Base-by-base conservation (phyloP, 139 green algal genomes). In the Pseudopediastrum boryanum region DNA sequence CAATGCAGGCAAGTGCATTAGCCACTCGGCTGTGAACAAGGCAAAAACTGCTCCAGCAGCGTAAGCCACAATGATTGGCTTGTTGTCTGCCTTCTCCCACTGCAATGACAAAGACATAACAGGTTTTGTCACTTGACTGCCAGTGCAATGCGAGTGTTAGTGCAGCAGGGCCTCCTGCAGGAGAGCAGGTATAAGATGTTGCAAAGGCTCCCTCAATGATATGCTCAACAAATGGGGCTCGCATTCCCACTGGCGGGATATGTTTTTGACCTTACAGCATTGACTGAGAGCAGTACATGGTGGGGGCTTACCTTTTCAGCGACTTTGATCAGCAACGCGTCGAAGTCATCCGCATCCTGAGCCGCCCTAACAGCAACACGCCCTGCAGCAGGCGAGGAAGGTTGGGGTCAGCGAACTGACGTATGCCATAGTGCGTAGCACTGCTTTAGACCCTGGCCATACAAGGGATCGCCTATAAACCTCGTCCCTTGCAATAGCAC, bases 1-100 rank as follows among this genome's bases (percentile, higher is more conserved):
- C 51, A 94, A 85, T 2, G 79, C 79, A 2, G 90, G 90, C 44
- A 94, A 75, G 73, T 94, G 89, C 61, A 94, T 92, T 16, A 94
- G 73, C 87, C 84, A 92, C 78, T 93, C 89, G 3, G 85, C 78
- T 27, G 84, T 77, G 39, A 89, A 78, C 56, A 93, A 82, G 2
- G 86, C 86, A 3, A 63, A 13, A 0, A 92, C 39, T 4, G 83
- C 90, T 12, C 67, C 90, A 33, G 82, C 81, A 19, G 75, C 72
- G 48, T 88, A 92, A 25, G 59, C 88, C n/a, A 90, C 72, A 0
- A 90, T 77, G 0, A 89, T 83, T 16, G 84, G 78, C 83, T 92
- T 92, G 73, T 92, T 92, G 19, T 90, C 84, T 0, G 75, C 42
- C 61, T 85, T 85, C 78, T 92, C 88, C 69, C 90, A 92, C 86